These are phyloP conservation scores for Hyphopichia burtonii DNA, from an alignment of 1,139 yeast species.

Conservation along the genomic window DNA sequence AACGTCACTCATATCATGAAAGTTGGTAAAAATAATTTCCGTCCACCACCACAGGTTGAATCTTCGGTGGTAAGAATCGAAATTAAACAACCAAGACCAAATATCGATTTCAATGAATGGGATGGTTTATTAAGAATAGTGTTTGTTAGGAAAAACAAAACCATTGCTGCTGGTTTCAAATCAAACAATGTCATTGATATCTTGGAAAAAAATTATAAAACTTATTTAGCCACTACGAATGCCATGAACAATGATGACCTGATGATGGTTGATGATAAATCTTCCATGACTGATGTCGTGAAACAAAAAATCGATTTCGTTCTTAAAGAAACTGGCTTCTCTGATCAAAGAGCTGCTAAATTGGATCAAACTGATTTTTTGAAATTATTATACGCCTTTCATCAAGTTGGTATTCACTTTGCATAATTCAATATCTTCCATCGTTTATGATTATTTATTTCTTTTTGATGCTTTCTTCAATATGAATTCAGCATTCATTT, in stretches of 20 bases:
- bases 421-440: slow-evolving; percentile 46
- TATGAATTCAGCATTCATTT: no score
- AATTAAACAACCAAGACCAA: slow-evolving; percentile 87
- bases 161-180: slow-evolving; percentile 90
- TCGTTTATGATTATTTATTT: neutral
- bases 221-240: slow-evolving; percentile 63
- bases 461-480: no score
- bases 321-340: slow-evolving; percentile 71
- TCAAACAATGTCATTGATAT: slow-evolving; percentile 79
- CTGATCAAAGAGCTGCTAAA: slow-evolving; percentile 88
- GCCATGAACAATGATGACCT: slow-evolving; percentile 51
- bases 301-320: slow-evolving; percentile 64
- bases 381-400: slow-evolving; percentile 85
- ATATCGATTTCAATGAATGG: slow-evolving; percentile 93
- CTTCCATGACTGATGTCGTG: slow-evolving; percentile 45
- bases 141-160: slow-evolving; percentile 90
- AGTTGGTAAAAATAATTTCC: slow-evolving; percentile 92
- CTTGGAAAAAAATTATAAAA: slow-evolving; percentile 83
- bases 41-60: slow-evolving; percentile 99
- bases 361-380: slow-evolving; percentile 94
- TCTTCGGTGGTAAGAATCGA: slow-evolving; percentile 94
- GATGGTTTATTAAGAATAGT: slow-evolving; percentile 90
- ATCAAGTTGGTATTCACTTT: slow-evolving; percentile 95
- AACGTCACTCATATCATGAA: slow-evolving; percentile 97
- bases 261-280: slow-evolving; percentile 52